phyloP scores from a whole-genome alignment of 1,284 basidiomycete species.

The Tremellales sp. region DNA sequence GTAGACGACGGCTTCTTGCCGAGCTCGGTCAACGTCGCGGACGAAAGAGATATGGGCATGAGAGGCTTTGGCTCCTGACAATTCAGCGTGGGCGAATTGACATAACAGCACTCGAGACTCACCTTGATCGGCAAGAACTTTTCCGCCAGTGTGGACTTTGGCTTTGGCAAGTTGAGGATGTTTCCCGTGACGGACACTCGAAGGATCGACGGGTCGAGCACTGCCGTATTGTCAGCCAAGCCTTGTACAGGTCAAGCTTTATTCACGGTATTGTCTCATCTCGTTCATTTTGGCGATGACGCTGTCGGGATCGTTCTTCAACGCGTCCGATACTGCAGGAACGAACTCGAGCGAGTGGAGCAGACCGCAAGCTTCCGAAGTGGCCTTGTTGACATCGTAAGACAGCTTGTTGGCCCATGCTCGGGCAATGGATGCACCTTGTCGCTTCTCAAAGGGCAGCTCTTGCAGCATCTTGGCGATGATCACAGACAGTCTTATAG shows the following conservation, averaged over 20 bases:
- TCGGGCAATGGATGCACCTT: slow-evolving; percentile 73
- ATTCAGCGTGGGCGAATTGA: slow-evolving; percentile 1
- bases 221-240: too few species aligned
- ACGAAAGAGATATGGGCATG: slow-evolving; percentile 63
- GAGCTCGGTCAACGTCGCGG: slow-evolving; percentile 67
- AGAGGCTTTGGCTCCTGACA: slow-evolving; percentile 56
- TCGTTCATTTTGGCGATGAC: slow-evolving; percentile 71
- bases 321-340: slow-evolving; percentile 66
- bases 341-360: slow-evolving; percentile 74
- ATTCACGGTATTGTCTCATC: slow-evolving; percentile 63
- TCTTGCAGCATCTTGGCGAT: slow-evolving; percentile 86
- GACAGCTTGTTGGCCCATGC: slow-evolving; percentile 68
- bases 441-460: slow-evolving; percentile 89
- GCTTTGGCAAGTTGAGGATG: slow-evolving; percentile 65
- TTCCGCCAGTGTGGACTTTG: slow-evolving; percentile 65
- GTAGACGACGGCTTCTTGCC: slow-evolving; percentile 70
- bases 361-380: slow-evolving; percentile 66
- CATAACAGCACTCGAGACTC: slow-evolving; percentile 32
- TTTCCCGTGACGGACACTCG: slow-evolving; percentile 87
- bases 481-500: slow-evolving; percentile 69
- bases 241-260: too few species aligned
- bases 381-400: slow-evolving; percentile 65
- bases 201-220: slow-evolving; percentile 72
- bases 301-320: slow-evolving; percentile 69
- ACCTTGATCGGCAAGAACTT: slow-evolving; percentile 66